A percentile compares a stretch with the other conserved stretches of the same genome.
phyloP scores from a whole-genome alignment of 306 rosid species.

The Medicago ruthenica region DNA sequence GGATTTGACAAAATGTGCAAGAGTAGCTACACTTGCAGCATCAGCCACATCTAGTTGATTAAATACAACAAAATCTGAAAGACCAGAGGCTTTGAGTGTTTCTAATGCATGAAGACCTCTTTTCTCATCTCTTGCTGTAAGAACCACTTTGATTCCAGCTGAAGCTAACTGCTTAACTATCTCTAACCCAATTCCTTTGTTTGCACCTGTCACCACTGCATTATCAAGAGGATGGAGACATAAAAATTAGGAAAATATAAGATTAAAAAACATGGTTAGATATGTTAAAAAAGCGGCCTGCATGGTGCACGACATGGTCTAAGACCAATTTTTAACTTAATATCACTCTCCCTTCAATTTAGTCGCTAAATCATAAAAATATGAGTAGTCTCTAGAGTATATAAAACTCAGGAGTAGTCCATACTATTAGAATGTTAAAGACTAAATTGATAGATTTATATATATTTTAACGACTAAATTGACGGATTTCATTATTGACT shows the following conservation, averaged over 20 bases:
- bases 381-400: too few species aligned
- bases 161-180: conserved; percentile 43
- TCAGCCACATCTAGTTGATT: conserved; percentile 52
- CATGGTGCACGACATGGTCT: too few species aligned
- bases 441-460: too few species aligned
- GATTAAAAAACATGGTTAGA: background rate
- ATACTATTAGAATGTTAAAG: too few species aligned
- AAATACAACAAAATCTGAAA: conserved; percentile 43
- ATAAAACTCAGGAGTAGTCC: too few species aligned
- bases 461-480: too few species aligned
- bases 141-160: conserved; percentile 50
- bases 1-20: conserved; percentile 44
- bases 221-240: background rate
- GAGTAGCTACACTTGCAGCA: conserved; percentile 46
- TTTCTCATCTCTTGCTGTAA: conserved; percentile 49
- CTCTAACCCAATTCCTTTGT: conserved; percentile 53
- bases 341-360: too few species aligned
- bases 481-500: too few species aligned
- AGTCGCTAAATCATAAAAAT: too few species aligned
- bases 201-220: conserved; percentile 49
- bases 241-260: background rate
- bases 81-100: conserved; percentile 26
- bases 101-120: conserved; percentile 50
- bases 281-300: too few species aligned
- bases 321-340: too few species aligned